Evolutionary conservation across 306 rosid genomes (phyloP), one percentile per base, ranked within the genome.

Genomic region (Sophora flavescens): DNA sequence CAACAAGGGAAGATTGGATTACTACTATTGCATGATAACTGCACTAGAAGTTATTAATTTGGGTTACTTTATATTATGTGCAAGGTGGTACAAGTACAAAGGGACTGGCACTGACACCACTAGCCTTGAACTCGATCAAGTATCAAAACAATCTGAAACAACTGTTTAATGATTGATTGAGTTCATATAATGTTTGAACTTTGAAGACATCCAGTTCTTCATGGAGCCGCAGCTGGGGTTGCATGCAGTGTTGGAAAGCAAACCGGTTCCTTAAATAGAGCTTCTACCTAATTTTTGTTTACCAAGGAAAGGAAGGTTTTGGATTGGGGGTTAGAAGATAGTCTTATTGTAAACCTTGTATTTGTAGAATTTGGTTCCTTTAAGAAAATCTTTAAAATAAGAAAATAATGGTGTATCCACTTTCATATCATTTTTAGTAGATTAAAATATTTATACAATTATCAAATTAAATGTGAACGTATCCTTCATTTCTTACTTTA

Each of bases 81-180:
- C 93, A 1, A 91, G 66, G 81, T 86, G 91, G 91, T 89, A 84
- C n/a, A 86, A 61, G 82, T 89, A 91, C 78, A 89, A 83, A 84
- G 88, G 84, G 5, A n/a, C 7, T 67, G 53, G 4, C 56, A 10
- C 13, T 50, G 6, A 3, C 11, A 62, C 50, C 61, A 59, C 8
- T 58, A 44, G 7, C 52, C 11, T 67, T 52, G 57, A 52, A 15
- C 77, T 72, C 5, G 63, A 67, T 59, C 41, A 78, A 67, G 33
- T 42, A 10, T 22, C 57, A 1, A 73, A 74, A 53, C 63, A 54
- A 52, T 42, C 57, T 33, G 74, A 67, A 53, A 74, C 5, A 16
- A 68, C 36, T 59, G 66, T 44, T 73, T 82, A 41, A 64, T 59
- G 48, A 30, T 60, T 68, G 1, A 4, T 12, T n/a, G 15, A 48